phyloP scores from a whole-genome alignment of 2,329 filamentous ascomycete species.

The Zarea fungicola region DNA sequence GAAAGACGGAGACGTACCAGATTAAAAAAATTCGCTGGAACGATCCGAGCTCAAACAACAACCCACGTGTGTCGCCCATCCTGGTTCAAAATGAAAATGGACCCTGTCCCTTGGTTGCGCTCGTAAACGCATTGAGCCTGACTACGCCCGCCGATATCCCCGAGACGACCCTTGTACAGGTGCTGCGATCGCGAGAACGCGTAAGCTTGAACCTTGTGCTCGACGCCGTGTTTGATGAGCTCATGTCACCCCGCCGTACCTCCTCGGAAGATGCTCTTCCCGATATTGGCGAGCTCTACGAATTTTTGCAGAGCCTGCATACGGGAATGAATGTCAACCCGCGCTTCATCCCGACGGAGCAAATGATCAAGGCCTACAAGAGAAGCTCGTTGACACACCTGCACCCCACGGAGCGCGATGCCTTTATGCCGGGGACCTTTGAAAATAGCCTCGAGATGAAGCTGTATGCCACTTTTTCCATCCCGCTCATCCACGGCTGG shows the following conservation, averaged over 20 bases:
- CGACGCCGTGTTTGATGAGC: conserved; percentile 86
- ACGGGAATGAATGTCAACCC: conserved; percentile 99
- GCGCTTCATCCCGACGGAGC: conserved; percentile 62
- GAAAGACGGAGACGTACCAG: conserved; percentile 72
- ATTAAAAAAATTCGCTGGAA: conserved; percentile 89
- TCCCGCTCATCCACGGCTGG: conserved; percentile 93
- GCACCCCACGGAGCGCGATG: conserved; percentile 44
- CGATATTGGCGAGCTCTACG: conserved; percentile 82
- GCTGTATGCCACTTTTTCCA: conserved; percentile 83
- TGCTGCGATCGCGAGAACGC: conserved; percentile 74
- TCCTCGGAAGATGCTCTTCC: conserved; percentile 62
- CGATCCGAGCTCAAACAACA: conserved; percentile 55
- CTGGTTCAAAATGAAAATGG: conserved; percentile 91
- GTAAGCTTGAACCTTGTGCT: conserved; percentile 81
- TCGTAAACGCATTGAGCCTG: conserved; percentile 87
- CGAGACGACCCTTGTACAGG: conserved; percentile 70
- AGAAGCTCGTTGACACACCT: conserved; percentile 49
- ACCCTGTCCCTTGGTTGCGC: conserved; percentile 83
- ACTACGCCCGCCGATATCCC: conserved; percentile 62
- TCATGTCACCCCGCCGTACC: conserved; percentile 71
- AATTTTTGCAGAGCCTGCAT: conserved; percentile 80
- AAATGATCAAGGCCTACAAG: conserved; percentile 42
- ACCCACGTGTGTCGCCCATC: conserved; percentile 74
- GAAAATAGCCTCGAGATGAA: conserved; percentile 82
- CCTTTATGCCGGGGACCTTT: conserved; percentile 64